A percentile compares a stretch with the other conserved stretches of the same genome.
Conservation (phyloP, 1,284 basidiomycete genomes). For the Austroboletus niveus region DNA sequence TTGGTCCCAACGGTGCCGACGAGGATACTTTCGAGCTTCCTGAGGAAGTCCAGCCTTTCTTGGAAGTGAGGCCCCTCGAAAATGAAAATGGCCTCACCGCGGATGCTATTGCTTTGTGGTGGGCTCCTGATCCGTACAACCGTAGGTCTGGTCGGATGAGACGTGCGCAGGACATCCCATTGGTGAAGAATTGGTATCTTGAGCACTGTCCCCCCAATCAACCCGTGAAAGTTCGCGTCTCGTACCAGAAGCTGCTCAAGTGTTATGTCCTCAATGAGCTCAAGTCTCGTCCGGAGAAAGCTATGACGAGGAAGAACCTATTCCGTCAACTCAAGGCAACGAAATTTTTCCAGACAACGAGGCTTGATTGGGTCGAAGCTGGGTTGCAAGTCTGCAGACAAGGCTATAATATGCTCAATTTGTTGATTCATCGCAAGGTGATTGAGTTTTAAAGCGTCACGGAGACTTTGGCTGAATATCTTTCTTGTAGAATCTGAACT, state of each 20-base stretch:
- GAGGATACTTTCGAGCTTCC: slow-evolving; percentile 90
- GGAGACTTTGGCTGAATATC: neutral
- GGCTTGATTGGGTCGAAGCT: slow-evolving; percentile 98
- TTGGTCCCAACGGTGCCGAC: slow-evolving; percentile 82
- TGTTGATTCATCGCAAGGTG: slow-evolving; percentile 96
- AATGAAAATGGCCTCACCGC: slow-evolving; percentile 79
- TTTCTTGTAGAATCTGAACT: slow-evolving; percentile 80
- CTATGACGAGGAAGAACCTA: slow-evolving; percentile 97
- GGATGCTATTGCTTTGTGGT: slow-evolving; percentile 97
- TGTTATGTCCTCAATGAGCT: slow-evolving; percentile 95
- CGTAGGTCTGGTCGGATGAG: slow-evolving; percentile 91
- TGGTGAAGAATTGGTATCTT: slow-evolving; percentile 97
- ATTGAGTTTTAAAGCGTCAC: neutral
- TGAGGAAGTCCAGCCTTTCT: slow-evolving; percentile 80
- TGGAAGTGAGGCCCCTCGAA: slow-evolving; percentile 79
- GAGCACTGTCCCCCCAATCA: slow-evolving; percentile 98
- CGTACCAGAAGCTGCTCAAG: slow-evolving; percentile 98
- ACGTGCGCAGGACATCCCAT: slow-evolving; percentile 91
- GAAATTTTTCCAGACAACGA: slow-evolving; percentile 99
- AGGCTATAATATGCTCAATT: slow-evolving; percentile 99
- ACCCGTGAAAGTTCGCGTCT: slow-evolving; percentile 97
- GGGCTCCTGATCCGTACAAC: slow-evolving; percentile 97
- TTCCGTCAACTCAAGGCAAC: slow-evolving; percentile 96
- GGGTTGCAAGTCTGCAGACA: slow-evolving; percentile 98
- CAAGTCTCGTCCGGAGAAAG: slow-evolving; percentile 86